Evolutionary conservation across 2,329 filamentous ascomycete genomes (phyloP), one percentile per base, ranked within the genome.

Genomic region (Dactylonectria macrodidyma): DNA sequence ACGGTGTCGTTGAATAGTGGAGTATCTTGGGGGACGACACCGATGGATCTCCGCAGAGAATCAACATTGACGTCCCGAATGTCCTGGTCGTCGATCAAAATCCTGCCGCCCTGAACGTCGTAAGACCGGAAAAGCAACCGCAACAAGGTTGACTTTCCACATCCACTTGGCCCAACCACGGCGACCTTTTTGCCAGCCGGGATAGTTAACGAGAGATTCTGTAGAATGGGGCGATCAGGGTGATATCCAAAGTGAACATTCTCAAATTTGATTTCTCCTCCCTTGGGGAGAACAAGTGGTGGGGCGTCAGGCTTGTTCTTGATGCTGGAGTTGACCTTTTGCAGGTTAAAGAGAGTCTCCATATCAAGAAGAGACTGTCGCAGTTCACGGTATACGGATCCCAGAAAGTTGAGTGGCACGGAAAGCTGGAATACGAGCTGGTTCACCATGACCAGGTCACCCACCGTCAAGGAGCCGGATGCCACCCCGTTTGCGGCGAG

Each of bases 361-460:
- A 99, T 99, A 79, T 99, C 97, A 38, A 99, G 86, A 51, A 99
- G 86, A 24, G 94, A 97, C 83, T 99, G 96, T 63, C 96, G 89
- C 61, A 99, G 88, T 83, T 99, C 96, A 74, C 96, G 92, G 80
- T 99, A 99, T 12, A 99, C 95, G 14, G 95, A 97, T n/a, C 96
- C 96, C 4, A 99, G 86, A 81, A 99, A 99, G 85, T 99, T 99
- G 67, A 99, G 88, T 0, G 96, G 96, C 4, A 99, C 94, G 0
- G 95, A 98, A 6, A 99, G 91, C 82, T 99, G 96, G 83, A 99
- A 99, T 66, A 99, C 95, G 19, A 99, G 91, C 84, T 98, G 96
- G 81, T 99, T 99, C 73, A 99, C 94, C 94, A 99, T 97, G 78
- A 99, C 96, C 36, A 99, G 87, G 79, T 99, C 97, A 66, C 96